Conservation (phyloP, 2,329 filamentous ascomycete species). For the Colletotrichum sublineola region DNA sequence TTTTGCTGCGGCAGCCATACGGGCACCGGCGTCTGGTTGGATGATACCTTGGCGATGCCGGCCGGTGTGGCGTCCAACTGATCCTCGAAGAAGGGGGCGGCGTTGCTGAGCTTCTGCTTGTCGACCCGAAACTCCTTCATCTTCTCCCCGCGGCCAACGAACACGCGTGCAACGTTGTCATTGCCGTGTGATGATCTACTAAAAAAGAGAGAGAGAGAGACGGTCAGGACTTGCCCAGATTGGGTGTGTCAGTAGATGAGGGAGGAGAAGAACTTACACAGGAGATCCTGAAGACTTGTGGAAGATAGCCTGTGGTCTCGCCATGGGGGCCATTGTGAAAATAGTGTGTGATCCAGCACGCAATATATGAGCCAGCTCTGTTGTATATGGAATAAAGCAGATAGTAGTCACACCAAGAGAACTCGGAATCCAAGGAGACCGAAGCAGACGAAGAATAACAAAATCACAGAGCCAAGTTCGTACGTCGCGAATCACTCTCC, state of each 20-base stretch:
- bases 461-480: constrained; percentile 23
- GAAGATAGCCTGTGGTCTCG: constrained; percentile 41
- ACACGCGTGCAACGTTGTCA: constrained; percentile 50
- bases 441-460: constrained; percentile 15
- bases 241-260: not conserved
- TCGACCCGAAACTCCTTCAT: constrained; percentile 57
- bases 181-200: constrained; percentile 27
- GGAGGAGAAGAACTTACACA: constrained; percentile 28
- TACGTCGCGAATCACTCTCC: constrained; percentile 37
- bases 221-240: constrained; percentile 3
- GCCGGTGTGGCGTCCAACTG: constrained; percentile 56
- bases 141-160: constrained; percentile 57
- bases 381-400: constrained; percentile 25
- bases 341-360: constrained; percentile 35
- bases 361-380: constrained; percentile 35
- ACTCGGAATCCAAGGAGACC: constrained; percentile 23
- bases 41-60: constrained; percentile 41
- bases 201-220: not conserved
- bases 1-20: constrained; percentile 52
- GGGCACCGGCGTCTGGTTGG: constrained; percentile 47
- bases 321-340: constrained; percentile 34
- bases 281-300: constrained; percentile 28
- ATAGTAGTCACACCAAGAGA: constrained; percentile 9
- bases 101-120: constrained; percentile 60
- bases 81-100: constrained; percentile 63